phyloP scores from a whole-genome alignment of 768 basidiomycete species.

The Dendrothele bispora region DNA sequence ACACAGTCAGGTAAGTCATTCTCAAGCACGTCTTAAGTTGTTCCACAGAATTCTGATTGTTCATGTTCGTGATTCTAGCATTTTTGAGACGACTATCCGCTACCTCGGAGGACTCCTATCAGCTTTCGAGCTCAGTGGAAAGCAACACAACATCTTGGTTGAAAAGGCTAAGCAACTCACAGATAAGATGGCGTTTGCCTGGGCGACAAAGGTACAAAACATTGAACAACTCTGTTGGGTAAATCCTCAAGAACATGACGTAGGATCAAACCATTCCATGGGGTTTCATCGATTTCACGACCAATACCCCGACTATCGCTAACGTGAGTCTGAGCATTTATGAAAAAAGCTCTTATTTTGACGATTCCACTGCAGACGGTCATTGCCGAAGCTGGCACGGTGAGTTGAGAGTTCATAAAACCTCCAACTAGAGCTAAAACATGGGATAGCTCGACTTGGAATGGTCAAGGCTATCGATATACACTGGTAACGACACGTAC shows the following conservation, averaged over 20 bases:
- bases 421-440: constrained; percentile 26
- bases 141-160: constrained; percentile 36
- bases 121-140: constrained; percentile 50
- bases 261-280: constrained; percentile 14
- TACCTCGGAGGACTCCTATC: constrained; percentile 48
- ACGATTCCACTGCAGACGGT: constrained; percentile 15
- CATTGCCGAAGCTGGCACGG: constrained; percentile 29
- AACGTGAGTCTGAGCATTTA: neutral
- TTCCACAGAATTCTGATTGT: too few species aligned
- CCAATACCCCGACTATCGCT: constrained; percentile 32
- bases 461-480: constrained; percentile 43
- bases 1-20: constrained; percentile 37
- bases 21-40: too few species aligned
- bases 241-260: neutral
- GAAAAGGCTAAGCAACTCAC: constrained; percentile 47
- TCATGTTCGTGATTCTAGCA: constrained; percentile 16
- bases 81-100: constrained; percentile 59
- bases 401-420: neutral
- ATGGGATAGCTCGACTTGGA: constrained; percentile 46
- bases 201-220: constrained; percentile 26
- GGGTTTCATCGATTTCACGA: constrained; percentile 23
- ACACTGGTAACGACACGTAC: constrained; percentile 52
- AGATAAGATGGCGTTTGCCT: constrained; percentile 45
- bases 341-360: too few species aligned
- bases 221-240: too few species aligned